Evolutionary conservation across 23 red algal genomes (phyloP).

Genomic region (Cyanidioschyzon merolae): DNA sequence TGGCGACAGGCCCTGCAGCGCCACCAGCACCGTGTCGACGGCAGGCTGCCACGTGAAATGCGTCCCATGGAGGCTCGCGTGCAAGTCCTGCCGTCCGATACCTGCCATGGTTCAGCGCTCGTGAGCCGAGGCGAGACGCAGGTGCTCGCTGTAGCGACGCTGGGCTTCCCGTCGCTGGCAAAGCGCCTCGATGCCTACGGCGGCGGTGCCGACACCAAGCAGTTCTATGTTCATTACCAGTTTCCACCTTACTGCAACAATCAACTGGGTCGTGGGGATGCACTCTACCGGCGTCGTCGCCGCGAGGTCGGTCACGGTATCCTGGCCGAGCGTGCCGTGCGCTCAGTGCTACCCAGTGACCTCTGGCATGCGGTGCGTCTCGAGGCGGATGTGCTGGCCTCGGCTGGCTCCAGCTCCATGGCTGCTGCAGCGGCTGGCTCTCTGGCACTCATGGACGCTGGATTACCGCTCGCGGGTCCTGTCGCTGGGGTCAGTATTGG

Average conservation of each 20-base stretch:
- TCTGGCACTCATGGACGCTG: constrained; percentile 73
- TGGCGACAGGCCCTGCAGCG: constrained; percentile 25
- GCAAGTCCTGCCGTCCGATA: constrained; percentile 39
- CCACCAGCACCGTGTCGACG: constrained; percentile 38
- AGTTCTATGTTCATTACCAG: constrained; percentile 75
- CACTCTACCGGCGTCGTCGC: constrained; percentile 16
- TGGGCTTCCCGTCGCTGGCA: constrained; percentile 45
- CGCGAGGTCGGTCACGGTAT: constrained; percentile 74
- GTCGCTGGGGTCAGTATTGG: constrained; percentile 78
- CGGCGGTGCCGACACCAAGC: constrained; percentile 32
- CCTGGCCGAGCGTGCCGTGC: constrained; percentile 60
- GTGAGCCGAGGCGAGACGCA: constrained; percentile 80
- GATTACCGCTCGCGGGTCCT: constrained; percentile 40
- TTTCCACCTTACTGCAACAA: constrained; percentile 67
- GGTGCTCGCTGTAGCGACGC: constrained; percentile 66
- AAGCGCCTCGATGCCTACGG: constrained; percentile 52
- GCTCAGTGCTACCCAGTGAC: constrained; percentile 24
- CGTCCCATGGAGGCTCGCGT: constrained; percentile 42
- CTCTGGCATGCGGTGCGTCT: constrained; percentile 55
- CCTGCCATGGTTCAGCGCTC: constrained; percentile 58
- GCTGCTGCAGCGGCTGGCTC: constrained; percentile 79
- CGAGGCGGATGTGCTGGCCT: constrained; percentile 51
- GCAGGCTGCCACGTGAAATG: constrained; percentile 32
- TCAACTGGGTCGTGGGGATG: constrained; percentile 25
- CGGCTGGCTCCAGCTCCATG: constrained; percentile 87